Conservation (phyloP, 768 basidiomycete genomes). For the Auriscalpium orientale region DNA sequence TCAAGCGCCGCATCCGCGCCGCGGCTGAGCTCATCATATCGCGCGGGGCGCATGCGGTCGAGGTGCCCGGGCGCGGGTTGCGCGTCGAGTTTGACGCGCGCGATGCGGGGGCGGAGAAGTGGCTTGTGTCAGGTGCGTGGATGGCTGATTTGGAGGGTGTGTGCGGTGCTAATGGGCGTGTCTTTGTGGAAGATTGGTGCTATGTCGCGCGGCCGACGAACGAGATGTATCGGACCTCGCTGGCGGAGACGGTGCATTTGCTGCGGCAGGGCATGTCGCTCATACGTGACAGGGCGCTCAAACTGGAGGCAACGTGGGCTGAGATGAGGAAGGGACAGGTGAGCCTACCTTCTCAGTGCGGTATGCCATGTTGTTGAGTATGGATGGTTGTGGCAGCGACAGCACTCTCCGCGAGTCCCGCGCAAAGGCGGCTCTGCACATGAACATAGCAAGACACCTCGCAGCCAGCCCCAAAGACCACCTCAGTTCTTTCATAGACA, state of each 20-base stretch:
- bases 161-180: background rate
- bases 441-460: no score
- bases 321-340: no score
- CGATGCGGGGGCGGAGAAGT: constrained; percentile 9
- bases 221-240: background rate
- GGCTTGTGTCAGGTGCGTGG: constrained; percentile 5
- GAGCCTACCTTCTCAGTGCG: no score
- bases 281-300: background rate
- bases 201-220: constrained; percentile 4
- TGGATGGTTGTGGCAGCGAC: no score
- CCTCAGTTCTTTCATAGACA: no score
- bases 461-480: no score
- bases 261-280: constrained; percentile 3
- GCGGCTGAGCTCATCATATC: constrained; percentile 3
- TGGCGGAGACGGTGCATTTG: background rate
- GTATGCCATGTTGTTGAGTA: no score
- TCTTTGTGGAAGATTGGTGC: constrained; percentile 2
- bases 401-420: no score
- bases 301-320: background rate
- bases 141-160: background rate
- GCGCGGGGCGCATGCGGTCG: constrained; percentile 5
- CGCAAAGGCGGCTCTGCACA: no score
- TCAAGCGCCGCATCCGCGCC: constrained; percentile 4
- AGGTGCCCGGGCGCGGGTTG: background rate
- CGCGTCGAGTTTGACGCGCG: background rate